Evolutionary conservation across 192 early-diverging fungal genomes (phyloP), one percentile per base, ranked within the genome.

Genomic region (Umbelopsis sp.): DNA sequence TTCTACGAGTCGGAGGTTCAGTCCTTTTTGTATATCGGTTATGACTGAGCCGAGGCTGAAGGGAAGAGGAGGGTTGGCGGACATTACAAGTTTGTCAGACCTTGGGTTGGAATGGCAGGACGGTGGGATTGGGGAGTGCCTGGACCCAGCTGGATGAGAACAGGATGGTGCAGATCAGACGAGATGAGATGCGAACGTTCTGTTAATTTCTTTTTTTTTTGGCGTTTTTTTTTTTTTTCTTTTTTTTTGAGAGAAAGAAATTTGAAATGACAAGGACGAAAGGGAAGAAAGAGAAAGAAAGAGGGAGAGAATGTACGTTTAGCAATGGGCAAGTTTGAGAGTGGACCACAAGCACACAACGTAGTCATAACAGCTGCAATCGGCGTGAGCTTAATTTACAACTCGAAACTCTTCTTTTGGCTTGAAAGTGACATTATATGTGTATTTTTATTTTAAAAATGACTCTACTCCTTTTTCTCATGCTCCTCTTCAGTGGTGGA

Each of bases 31-130:
- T 0, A 74, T 72, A 65, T 82, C 80, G 17, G 80, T 74, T 5
- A 82, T 76, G 32, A 82, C 77, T 25, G 80, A 78, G 31, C 78
- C 68, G 71, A 82, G 77, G 24, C 73, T 70, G 49, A 82, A 82
- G 4, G 80, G 80, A 52, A 82, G 59, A 7, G 77, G 72, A 20
- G 78, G 77, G 9, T 79, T 76, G 5, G 56, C 56, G 56, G 56
- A 62, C 56, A 62, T 62, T 62, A 34, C 29, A 45, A 71, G 43
- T 26, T 21, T 21, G 41, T 54, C 17, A 24, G 12, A 71, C 32
- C 38, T 22, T 38, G 36, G 32, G 51, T 43, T 62, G n/a, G 29
- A 47, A 71, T 29, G 54, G 41, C 10, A 43, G 43, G 20, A 31
- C n/a, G 9, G 50, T 3, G 26, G 47, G 45, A 2, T 68, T 41